These are phyloP conservation scores for Phoma herbarum DNA, from an alignment of 2,329 filamentous ascomycete species.

Conservation along the genomic window DNA sequence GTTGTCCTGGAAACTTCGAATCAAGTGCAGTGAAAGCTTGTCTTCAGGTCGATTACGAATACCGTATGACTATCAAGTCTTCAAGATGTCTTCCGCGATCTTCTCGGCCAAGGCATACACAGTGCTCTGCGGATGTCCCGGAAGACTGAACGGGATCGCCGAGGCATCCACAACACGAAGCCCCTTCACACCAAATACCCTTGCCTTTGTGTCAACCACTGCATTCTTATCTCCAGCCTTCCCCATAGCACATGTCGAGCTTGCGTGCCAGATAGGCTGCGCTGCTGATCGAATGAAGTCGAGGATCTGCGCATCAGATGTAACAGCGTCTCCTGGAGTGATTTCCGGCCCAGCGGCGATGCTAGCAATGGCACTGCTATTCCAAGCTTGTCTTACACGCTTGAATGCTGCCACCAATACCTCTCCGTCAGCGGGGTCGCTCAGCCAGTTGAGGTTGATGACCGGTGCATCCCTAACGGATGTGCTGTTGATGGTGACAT, in stretches of 20 bases:
- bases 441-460: conserved; percentile 49
- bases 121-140: conserved; percentile 44
- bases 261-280: conserved; percentile 32
- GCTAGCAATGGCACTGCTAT: conserved; percentile 25
- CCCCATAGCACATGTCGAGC: conserved; percentile 40
- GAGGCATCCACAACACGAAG: conserved; percentile 49
- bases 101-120: conserved; percentile 23
- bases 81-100: conserved; percentile 22
- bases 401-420: conserved; percentile 44
- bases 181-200: conserved; percentile 47
- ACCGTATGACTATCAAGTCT: background rate
- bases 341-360: conserved; percentile 39
- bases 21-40: background rate
- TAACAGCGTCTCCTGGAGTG: conserved; percentile 36
- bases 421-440: conserved; percentile 41
- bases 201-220: conserved; percentile 46
- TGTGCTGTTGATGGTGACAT: conserved; percentile 41
- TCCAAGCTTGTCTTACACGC: conserved; percentile 42
- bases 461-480: conserved; percentile 41
- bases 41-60: background rate
- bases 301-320: conserved; percentile 35
- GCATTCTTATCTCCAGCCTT: conserved; percentile 37
- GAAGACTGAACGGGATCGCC: conserved; percentile 45
- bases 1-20: background rate
- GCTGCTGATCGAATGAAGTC: conserved; percentile 45